Evolutionary conservation across 2,329 filamentous ascomycete species (phyloP).

Genomic region (Trichophyton verrucosum): DNA sequence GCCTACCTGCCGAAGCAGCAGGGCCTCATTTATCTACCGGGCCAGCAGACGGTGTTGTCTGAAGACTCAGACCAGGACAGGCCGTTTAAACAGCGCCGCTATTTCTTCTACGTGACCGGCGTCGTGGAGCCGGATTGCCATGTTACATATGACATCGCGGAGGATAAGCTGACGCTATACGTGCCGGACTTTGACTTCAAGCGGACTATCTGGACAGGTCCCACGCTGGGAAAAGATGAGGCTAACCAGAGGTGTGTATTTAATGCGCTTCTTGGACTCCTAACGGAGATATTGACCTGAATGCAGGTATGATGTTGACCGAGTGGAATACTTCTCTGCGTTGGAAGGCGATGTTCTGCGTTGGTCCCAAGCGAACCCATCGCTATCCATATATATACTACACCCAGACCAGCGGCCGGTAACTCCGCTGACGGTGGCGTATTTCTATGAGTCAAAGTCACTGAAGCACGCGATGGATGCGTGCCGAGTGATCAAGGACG

Average conservation of each 20-base stretch:
- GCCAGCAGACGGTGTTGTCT: constrained; percentile 37
- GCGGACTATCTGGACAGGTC: constrained; percentile 32
- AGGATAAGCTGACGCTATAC: constrained; percentile 57
- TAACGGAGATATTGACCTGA: not conserved
- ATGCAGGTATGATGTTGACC: constrained; percentile 54
- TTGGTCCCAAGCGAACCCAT: constrained; percentile 21
- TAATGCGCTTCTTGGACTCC: too few relatives aligned
- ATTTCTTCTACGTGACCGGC: constrained; percentile 51
- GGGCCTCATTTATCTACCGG: constrained; percentile 47
- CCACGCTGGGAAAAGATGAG: constrained; percentile 39
- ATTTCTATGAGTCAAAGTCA: constrained; percentile 16
- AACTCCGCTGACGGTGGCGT: not conserved
- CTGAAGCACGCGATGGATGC: constrained; percentile 49
- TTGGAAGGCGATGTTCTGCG: constrained; percentile 39
- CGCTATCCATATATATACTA: constrained; percentile 26
- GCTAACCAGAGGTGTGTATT: constrained; percentile 40
- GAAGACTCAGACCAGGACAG: constrained; percentile 46
- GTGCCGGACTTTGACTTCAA: constrained; percentile 55
- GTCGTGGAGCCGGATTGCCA: constrained; percentile 43
- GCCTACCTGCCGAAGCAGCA: constrained; percentile 25
- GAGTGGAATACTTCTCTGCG: constrained; percentile 47
- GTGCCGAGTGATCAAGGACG: constrained; percentile 58
- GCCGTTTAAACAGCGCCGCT: constrained; percentile 47
- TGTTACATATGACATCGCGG: constrained; percentile 45
- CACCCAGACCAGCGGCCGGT: constrained; percentile 26